Percentiles rank a stretch among this genome's conserved stretches.
These are phyloP conservation scores for Scedosporium boydii DNA, from an alignment of 2,329 filamentous ascomycete genomes.

Conservation along the genomic window DNA sequence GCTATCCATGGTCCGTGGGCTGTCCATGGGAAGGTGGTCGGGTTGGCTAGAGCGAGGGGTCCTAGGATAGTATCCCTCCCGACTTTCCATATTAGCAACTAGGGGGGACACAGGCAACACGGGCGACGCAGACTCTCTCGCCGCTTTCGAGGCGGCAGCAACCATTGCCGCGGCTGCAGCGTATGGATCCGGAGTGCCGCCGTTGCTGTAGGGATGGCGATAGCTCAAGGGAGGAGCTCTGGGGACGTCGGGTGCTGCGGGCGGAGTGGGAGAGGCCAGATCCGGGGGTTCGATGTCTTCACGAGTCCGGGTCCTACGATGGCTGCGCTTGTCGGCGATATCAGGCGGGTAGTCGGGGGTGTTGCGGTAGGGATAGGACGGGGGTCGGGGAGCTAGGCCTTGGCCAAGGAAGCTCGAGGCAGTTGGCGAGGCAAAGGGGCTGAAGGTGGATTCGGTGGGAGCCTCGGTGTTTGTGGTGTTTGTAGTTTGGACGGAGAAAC, in stretches of 20 bases:
- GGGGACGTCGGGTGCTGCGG: constrained; percentile 52
- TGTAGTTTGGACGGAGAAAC: constrained; percentile 46
- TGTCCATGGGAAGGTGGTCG: constrained; percentile 15
- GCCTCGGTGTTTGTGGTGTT: constrained; percentile 32
- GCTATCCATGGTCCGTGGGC: constrained; percentile 4
- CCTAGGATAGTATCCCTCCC: constrained; percentile 12
- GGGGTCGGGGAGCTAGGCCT: constrained; percentile 49
- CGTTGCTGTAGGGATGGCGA: constrained; percentile 27
- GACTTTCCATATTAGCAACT: background rate
- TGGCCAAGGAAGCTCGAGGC: constrained; percentile 38
- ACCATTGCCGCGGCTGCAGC: constrained; percentile 1
- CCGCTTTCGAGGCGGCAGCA: background rate
- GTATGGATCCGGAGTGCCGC: constrained; percentile 4
- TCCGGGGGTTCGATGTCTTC: constrained; percentile 30
- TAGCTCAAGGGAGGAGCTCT: constrained; percentile 49
- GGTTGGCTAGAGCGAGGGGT: constrained; percentile 12
- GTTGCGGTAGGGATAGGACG: constrained; percentile 42
- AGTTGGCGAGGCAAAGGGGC: constrained; percentile 46
- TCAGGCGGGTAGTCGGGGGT: constrained; percentile 31
- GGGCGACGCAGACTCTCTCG: background rate
- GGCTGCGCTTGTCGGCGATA: constrained; percentile 23
- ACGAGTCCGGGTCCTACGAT: constrained; percentile 13
- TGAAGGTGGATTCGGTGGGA: constrained; percentile 48
- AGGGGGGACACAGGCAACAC: background rate
- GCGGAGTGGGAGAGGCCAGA: constrained; percentile 25